A percentile compares a stretch with the other conserved stretches of the same genome.
Evolutionary conservation across 2,329 filamentous ascomycete species (phyloP).

Genomic region (Arthrobotrys megalospora): DNA sequence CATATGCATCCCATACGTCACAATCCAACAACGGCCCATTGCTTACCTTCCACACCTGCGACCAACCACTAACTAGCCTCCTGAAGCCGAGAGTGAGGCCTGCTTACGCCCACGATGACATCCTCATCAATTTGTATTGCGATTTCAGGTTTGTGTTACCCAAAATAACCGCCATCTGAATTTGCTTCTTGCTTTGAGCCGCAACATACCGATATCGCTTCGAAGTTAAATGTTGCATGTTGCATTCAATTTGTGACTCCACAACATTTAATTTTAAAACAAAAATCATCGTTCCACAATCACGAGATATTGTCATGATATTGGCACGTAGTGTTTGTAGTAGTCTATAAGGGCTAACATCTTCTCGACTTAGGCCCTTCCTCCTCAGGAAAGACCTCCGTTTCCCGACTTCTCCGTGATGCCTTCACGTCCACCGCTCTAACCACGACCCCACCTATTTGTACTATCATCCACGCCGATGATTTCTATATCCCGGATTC

Average conservation of each 20-base stretch:
- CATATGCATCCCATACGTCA: constrained; percentile 34
- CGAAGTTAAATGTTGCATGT: no score
- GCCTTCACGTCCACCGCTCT: constrained; percentile 72
- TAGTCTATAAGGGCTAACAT: constrained; percentile 69
- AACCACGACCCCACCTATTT: constrained; percentile 67
- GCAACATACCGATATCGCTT: not conserved
- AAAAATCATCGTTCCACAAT: no score
- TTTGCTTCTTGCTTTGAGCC: constrained; percentile 1
- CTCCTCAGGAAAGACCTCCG: constrained; percentile 93
- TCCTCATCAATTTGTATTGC: constrained; percentile 44
- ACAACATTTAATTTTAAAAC: no score
- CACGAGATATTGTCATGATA: no score
- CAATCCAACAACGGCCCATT: constrained; percentile 16
- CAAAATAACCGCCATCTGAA: not conserved
- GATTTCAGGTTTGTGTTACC: constrained; percentile 42
- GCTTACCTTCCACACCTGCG: constrained; percentile 1
- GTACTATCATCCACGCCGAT: constrained; percentile 92
- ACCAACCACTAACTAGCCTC: constrained; percentile 16
- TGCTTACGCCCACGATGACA: constrained; percentile 2
- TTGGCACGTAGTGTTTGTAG: constrained; percentile 74
- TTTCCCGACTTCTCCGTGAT: constrained; percentile 85
- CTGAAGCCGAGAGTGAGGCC: constrained; percentile 7
- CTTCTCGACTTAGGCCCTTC: constrained; percentile 80
- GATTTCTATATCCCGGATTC: constrained; percentile 91
- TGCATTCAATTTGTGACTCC: no score